A percentile compares a stretch with the other conserved stretches of the same genome.
These are phyloP conservation scores for Acacia crassicarpa DNA, from an alignment of 306 rosid genomes.

Conservation along the genomic window DNA sequence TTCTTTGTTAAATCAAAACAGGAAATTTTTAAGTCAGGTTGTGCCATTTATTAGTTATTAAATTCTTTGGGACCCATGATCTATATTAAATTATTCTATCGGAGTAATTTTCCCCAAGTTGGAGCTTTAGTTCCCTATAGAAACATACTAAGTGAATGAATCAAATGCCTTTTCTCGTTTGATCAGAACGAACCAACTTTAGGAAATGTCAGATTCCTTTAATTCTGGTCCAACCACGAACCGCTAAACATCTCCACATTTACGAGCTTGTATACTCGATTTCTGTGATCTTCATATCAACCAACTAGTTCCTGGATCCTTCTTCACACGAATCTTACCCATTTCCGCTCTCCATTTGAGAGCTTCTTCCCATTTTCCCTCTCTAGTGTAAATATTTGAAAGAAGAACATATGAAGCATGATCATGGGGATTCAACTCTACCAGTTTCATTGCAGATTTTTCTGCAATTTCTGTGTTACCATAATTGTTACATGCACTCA, in stretches of 20 bases:
- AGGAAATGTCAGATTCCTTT: background rate
- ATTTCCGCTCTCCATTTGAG: slow-evolving; percentile 47
- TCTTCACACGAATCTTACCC: slow-evolving; percentile 39
- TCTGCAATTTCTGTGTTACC: slow-evolving; percentile 49
- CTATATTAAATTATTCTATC: too few relatives aligned
- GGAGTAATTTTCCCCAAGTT: too few relatives aligned
- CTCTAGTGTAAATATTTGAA: slow-evolving; percentile 43
- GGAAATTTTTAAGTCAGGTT: too few relatives aligned
- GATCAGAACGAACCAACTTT: background rate
- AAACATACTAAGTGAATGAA: background rate
- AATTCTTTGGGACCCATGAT: too few relatives aligned
- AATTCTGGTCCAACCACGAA: background rate
- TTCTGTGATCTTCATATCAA: slow-evolving; percentile 32
- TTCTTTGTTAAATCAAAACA: too few relatives aligned
- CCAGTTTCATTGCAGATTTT: slow-evolving; percentile 40
- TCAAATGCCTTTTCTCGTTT: background rate
- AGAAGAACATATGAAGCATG: slow-evolving; percentile 58
- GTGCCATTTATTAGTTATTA: too few relatives aligned
- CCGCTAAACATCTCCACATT: background rate
- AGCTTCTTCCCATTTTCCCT: slow-evolving; percentile 64
- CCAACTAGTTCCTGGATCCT: slow-evolving; percentile 53
- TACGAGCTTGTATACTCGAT: background rate
- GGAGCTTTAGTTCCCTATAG: too few relatives aligned
- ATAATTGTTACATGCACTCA: slow-evolving; percentile 54
- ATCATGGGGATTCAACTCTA: slow-evolving; percentile 47